Evolutionary conservation across 306 rosid species (phyloP), one percentile per base, ranked within the genome.

Genomic region (Acacia melanoxylon): DNA sequence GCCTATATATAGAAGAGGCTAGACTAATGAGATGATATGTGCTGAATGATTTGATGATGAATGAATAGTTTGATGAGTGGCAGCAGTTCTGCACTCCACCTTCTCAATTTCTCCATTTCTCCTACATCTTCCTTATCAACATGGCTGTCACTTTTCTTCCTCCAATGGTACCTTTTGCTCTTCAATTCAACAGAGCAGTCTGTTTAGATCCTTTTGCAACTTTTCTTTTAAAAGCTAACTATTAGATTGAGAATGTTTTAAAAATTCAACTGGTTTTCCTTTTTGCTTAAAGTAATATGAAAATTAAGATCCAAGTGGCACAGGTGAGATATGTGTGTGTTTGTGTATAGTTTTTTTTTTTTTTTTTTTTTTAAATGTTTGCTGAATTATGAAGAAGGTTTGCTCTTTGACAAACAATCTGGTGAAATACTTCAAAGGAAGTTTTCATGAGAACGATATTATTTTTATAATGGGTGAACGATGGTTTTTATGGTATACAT

Each of bases 131-230:
- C n/a, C n/a, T n/a, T n/a, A n/a, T n/a, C n/a, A n/a, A n/a, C n/a
- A 24, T 25, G 67, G 24, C 19, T 15, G 17, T 46, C 14, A 75
- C n/a, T 27, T 73, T 84, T 6, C 51, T 61, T 76, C 65, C 54
- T 75, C 58, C 44, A 62, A n/a, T 65, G 74, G 66, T 79, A 35
- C 71, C 61, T 56, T 78, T 72, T 61, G 40, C 63, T 22, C 52
- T 27, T 70, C 68, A 77, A 77, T 56, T 65, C 42, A 71, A 41
- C 13, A 12, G 33, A 54, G 78, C 78, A 20, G 71, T 62, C 62
- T 54, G 41, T 86, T 20, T 35, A 63, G 37, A 14, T 52, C 61
- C 35, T 63, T 62, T 0, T 68, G n/a, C 16, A 74, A 19, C 58
- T 61, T 31, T 1, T 17, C 46, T 42, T 74, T 71, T 72, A n/a